Percentiles rank a stretch among this genome's conserved stretches.
Conservation (phyloP, 345 rosid species). For the Bruguiera gymnorhiza region DNA sequence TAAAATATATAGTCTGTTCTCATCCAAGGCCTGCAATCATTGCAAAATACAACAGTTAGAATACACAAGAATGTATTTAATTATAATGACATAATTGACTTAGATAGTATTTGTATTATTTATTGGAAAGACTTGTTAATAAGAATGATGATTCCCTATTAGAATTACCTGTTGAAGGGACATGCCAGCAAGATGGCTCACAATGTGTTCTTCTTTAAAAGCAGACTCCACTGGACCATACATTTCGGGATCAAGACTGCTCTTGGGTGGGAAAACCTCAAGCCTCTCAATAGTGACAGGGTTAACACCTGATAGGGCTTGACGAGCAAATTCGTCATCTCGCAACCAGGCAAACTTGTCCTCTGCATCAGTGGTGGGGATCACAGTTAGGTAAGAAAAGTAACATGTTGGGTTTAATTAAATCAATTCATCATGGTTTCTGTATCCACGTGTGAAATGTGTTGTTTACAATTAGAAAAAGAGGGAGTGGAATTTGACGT, state of each 20-base stretch:
- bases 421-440: not conserved
- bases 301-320: constrained; percentile 81
- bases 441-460: constrained; percentile 2
- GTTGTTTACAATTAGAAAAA: not conserved
- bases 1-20: constrained; percentile 64
- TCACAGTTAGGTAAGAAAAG: constrained; percentile 17
- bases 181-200: constrained; percentile 69
- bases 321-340: constrained; percentile 96
- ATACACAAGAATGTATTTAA: too few species aligned
- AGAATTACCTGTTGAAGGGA: constrained; percentile 65
- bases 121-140: too few species aligned
- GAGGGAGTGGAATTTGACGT: not conserved
- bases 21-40: constrained; percentile 66
- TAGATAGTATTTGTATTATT: too few species aligned
- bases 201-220: constrained; percentile 79
- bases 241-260: constrained; percentile 72
- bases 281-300: constrained; percentile 79
- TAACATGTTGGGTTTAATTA: not conserved
- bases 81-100: too few species aligned
- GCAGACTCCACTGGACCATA: constrained; percentile 78
- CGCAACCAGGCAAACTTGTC: constrained; percentile 97
- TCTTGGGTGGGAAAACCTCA: constrained; percentile 69
- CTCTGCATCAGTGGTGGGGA: constrained; percentile 43
- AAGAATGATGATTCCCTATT: too few species aligned
- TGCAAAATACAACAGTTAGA: not conserved